Conservation (phyloP, 768 basidiomycete species). For the Amanita muscaria region DNA sequence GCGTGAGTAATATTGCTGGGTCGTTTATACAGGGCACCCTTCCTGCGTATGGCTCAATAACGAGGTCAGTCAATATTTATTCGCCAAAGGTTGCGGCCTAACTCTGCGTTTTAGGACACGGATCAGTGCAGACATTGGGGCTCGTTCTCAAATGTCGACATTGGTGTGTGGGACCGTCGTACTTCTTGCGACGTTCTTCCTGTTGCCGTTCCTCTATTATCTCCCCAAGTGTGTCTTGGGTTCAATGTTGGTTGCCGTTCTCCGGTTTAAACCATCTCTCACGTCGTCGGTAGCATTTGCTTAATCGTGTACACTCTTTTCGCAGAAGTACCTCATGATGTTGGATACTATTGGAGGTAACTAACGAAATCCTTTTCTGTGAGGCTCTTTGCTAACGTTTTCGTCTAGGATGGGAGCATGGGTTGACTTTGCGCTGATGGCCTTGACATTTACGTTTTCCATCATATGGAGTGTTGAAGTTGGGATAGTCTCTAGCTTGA, state of each 20-base stretch:
- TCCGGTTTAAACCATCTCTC: not conserved
- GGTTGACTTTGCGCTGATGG: conserved; percentile 82
- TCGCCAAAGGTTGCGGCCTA: not conserved
- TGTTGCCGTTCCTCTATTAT: conserved; percentile 78
- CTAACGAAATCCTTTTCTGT: conserved; percentile 11
- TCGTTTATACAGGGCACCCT: conserved; percentile 85
- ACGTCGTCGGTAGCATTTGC: conserved; percentile 47
- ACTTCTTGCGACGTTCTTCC: conserved; percentile 80
- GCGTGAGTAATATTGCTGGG: conserved; percentile 68
- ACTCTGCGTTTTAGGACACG: conserved; percentile 42
- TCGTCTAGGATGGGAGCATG: conserved; percentile 84
- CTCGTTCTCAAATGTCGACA: conserved; percentile 82
- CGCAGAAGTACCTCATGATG: conserved; percentile 79
- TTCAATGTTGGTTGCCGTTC: conserved; percentile 53
- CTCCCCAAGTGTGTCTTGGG: conserved; percentile 87
- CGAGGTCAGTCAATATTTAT: conserved; percentile 44
- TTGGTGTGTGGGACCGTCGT: conserved; percentile 67
- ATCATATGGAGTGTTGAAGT: conserved; percentile 89
- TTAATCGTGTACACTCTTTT: conserved; percentile 81
- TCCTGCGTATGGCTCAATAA: conserved; percentile 90
- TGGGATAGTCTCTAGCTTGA: conserved; percentile 82
- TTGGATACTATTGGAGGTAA: conserved; percentile 77
- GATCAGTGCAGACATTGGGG: conserved; percentile 88
- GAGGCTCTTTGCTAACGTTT: not conserved
- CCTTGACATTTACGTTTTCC: conserved; percentile 79